Conservation (phyloP, 2,329 filamentous ascomycete genomes). For the Nemania diffusa region DNA sequence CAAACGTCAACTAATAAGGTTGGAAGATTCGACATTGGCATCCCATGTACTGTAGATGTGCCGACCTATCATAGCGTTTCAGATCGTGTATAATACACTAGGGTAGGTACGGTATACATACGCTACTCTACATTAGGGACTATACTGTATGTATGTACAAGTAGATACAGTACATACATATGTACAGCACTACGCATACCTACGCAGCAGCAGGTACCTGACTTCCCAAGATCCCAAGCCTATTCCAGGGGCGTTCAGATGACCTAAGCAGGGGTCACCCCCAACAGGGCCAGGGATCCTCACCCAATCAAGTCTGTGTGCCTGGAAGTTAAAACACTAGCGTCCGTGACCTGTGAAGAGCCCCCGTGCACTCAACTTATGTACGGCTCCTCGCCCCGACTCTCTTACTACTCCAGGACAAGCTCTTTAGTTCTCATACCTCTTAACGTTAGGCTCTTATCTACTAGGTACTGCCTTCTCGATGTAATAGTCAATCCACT, state of each 20-base stretch:
- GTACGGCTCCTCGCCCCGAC: constrained; percentile 26
- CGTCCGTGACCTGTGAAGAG: constrained; percentile 45
- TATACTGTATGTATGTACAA: neutral
- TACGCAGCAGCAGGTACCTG: neutral
- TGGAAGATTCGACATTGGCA: neutral
- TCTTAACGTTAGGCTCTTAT: neutral
- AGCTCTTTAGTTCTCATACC: neutral
- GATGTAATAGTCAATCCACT: neutral
- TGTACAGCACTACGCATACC: neutral
- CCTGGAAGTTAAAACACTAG: constrained; percentile 53
- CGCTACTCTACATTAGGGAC: neutral
- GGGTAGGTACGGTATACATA: neutral
- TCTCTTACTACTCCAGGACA: neutral
- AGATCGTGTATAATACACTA: constrained; percentile 14
- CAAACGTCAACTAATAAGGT: constrained; percentile 5
- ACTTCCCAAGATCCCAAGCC: no score
- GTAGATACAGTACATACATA: neutral
- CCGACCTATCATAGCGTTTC: constrained; percentile 18
- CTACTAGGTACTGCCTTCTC: neutral
- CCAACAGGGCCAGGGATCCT: constrained; percentile 27
- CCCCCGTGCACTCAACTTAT: constrained; percentile 5
- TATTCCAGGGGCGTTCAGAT: constrained; percentile 19
- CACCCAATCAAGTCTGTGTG: constrained; percentile 44
- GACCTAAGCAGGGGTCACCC: constrained; percentile 31
- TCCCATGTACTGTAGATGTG: neutral